These are phyloP conservation scores for Cyclocybe cylindracea DNA, from an alignment of 768 basidiomycete species.

Conservation along the genomic window DNA sequence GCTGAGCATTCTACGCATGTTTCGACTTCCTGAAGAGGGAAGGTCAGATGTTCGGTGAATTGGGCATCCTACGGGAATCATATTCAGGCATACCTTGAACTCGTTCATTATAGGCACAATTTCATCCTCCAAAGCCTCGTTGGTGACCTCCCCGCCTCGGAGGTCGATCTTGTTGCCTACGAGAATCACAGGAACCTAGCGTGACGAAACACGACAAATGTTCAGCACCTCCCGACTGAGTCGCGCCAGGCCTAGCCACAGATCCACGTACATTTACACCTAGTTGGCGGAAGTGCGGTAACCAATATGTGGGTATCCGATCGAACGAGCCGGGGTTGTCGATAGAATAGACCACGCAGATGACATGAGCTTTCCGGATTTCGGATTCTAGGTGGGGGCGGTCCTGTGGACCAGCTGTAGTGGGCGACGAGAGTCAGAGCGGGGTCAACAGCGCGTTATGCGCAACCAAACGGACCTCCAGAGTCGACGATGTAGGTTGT, in stretches of 20 bases:
- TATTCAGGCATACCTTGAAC: conserved; percentile 73
- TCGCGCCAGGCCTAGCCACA: not conserved
- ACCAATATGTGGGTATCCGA: conserved; percentile 97
- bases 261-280: conserved; percentile 82
- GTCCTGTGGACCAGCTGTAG: conserved; percentile 80
- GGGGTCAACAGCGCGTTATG: conserved; percentile 11
- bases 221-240: not conserved
- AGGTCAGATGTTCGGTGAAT: conserved; percentile 1
- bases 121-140: conserved; percentile 92
- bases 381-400: conserved; percentile 89
- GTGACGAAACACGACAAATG: conserved; percentile 7
- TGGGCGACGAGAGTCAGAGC: not conserved
- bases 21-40: conserved; percentile 83
- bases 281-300: conserved; percentile 91
- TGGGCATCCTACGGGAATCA: conserved; percentile 1
- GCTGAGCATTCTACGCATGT: conserved; percentile 99
- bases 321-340: conserved; percentile 97
- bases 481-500: conserved; percentile 98
- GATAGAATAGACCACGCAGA: conserved; percentile 96
- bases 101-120: conserved; percentile 97
- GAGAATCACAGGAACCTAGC: conserved; percentile 91
- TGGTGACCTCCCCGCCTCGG: conserved; percentile 90
- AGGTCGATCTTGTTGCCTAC: conserved; percentile 99
- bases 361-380: conserved; percentile 96
- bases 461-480: conserved; percentile 62